A percentile compares a stretch with the other conserved stretches of the same genome.
Conservation (phyloP, 495 filamentous ascomycete genomes). For the Physcia stellaris region DNA sequence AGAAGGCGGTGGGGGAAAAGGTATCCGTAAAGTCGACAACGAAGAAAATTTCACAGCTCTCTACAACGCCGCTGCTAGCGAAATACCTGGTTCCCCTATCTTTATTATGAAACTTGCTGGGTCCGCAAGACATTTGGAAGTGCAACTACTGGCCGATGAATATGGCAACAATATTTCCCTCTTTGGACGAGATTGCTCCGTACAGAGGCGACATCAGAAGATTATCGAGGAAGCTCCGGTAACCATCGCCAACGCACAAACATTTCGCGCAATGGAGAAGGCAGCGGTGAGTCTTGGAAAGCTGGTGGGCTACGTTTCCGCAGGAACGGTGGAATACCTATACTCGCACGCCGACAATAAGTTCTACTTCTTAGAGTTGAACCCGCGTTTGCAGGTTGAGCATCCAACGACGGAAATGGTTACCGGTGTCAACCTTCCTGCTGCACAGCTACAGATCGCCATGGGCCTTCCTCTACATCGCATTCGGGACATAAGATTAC, state of each 20-base stretch:
- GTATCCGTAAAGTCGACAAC: conserved; percentile 87
- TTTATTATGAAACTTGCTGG: conserved; percentile 99
- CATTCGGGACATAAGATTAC: conserved; percentile 86
- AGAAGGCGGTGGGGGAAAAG: conserved; percentile 99
- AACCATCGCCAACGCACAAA: conserved; percentile 76
- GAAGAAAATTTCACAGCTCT: conserved; percentile 73
- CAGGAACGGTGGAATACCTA: conserved; percentile 96
- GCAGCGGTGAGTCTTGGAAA: conserved; percentile 87
- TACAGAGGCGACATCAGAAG: conserved; percentile 97
- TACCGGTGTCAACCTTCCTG: conserved; percentile 89
- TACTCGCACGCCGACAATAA: conserved; percentile 98
- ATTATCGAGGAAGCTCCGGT: conserved; percentile 99
- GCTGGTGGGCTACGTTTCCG: conserved; percentile 95
- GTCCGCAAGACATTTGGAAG: conserved; percentile 91
- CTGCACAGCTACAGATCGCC: conserved; percentile 94
- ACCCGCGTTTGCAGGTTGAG: conserved; percentile 97
- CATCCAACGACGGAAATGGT: conserved; percentile 99
- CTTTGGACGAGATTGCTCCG: conserved; percentile 96
- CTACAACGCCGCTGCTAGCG: conserved; percentile 90
- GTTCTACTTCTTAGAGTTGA: conserved; percentile 98
- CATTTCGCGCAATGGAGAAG: conserved; percentile 93
- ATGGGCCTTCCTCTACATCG: conserved; percentile 97
- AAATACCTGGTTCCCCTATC: conserved; percentile 98
- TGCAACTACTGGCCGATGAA: conserved; percentile 93
- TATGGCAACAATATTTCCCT: conserved; percentile 99